Evolutionary conservation across 208 protist genomes (phyloP).

Genomic region (Endotrypanum monterogeii): DNA sequence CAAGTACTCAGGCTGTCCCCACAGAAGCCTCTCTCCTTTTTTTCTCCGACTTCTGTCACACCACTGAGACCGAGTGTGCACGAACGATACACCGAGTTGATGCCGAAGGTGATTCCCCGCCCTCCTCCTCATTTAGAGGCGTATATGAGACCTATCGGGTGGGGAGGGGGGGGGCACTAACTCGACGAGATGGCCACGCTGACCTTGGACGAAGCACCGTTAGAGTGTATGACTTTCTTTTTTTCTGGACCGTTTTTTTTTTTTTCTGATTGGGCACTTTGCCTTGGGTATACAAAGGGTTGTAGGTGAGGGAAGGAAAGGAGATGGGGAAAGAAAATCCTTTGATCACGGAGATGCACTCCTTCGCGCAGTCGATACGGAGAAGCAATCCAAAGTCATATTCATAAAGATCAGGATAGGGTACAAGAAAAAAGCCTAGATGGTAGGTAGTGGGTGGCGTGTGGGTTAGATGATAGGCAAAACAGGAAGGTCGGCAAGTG

Average conservation of each 20-base stretch:
- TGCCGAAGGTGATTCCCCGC: not conserved
- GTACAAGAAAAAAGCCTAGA: not conserved
- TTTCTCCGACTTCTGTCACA: not conserved
- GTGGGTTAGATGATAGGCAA: no score
- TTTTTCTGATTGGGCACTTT: not conserved
- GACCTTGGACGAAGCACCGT: not conserved
- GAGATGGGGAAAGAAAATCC: not conserved
- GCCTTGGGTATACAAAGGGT: not conserved
- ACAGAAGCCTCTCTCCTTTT: not conserved
- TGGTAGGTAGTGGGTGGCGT: not conserved
- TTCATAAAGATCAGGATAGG: not conserved
- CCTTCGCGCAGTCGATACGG: not conserved
- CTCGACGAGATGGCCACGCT: not conserved
- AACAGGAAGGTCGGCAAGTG: not conserved
- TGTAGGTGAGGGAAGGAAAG: not conserved
- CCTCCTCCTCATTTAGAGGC: not conserved
- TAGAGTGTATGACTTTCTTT: not conserved
- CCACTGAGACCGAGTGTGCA: not conserved
- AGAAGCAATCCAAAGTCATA: not conserved
- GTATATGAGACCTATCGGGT: not conserved
- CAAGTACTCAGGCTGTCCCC: not conserved
- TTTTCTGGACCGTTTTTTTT: not conserved
- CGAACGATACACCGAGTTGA: not conserved
- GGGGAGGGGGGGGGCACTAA: not conserved
- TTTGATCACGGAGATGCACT: not conserved